Evolutionary conservation across 2,329 filamentous ascomycete genomes (phyloP).

Genomic region (Ophiocordyceps sinensis): DNA sequence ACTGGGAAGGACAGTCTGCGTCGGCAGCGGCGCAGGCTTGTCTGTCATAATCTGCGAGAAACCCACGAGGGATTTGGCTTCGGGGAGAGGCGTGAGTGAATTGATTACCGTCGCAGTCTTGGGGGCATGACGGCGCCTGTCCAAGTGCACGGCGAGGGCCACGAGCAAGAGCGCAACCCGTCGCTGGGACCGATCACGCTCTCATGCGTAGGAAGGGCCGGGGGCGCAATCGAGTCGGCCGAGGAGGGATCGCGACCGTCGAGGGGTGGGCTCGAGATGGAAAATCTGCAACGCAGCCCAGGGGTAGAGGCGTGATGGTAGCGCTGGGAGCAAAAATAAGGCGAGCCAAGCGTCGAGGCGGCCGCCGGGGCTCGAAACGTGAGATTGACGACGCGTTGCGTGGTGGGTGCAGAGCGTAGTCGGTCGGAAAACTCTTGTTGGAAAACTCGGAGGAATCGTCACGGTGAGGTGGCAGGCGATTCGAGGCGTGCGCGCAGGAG

Average conservation of each 20-base stretch:
- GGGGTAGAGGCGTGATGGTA: slow-evolving; percentile 1
- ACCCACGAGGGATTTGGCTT: slow-evolving; percentile 24
- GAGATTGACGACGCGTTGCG: slow-evolving; percentile 8
- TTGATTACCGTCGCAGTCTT: slow-evolving; percentile 36
- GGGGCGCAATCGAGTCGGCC: slow-evolving; percentile 1
- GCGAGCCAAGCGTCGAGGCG: neutral
- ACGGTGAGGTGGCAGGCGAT: slow-evolving; percentile 4
- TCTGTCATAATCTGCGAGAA: slow-evolving; percentile 47
- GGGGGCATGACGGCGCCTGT: slow-evolving; percentile 44
- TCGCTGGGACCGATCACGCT: slow-evolving; percentile 3
- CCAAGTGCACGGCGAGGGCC: slow-evolving; percentile 23
- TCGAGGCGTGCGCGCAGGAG: slow-evolving; percentile 9
- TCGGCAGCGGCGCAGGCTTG: slow-evolving; percentile 36
- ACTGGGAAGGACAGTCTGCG: slow-evolving; percentile 41
- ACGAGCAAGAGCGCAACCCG: slow-evolving; percentile 8
- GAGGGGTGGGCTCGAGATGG: neutral
- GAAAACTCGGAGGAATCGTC: slow-evolving; percentile 16
- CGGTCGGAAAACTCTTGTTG: slow-evolving; percentile 14
- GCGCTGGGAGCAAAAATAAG: slow-evolving; percentile 2
- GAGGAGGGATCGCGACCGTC: neutral
- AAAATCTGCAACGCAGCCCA: neutral
- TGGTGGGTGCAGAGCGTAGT: slow-evolving; percentile 9
- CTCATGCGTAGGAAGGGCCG: slow-evolving; percentile 7
- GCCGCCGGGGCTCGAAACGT: slow-evolving; percentile 3
- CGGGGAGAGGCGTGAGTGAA: slow-evolving; percentile 21